These are phyloP conservation scores for Colletotrichum gigasporum DNA, from an alignment of 2,329 filamentous ascomycete genomes.

Conservation along the genomic window DNA sequence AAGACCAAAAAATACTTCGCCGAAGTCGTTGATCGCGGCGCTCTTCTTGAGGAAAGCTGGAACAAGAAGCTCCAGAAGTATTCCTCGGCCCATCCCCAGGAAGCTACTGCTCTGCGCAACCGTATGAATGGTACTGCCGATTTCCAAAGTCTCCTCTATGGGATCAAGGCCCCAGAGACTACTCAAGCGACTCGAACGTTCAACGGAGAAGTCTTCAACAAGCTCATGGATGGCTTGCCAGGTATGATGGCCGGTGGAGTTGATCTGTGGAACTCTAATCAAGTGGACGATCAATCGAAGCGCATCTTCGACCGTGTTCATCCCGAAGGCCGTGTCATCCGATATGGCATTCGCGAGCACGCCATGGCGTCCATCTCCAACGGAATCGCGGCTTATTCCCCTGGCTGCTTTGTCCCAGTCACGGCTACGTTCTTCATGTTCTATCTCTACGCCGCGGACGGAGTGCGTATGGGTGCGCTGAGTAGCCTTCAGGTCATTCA, in stretches of 20 bases:
- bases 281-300: too few species aligned
- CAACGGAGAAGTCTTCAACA: too few species aligned
- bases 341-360: constrained; percentile 60
- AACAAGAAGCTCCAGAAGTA: constrained; percentile 52
- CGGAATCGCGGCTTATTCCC: constrained; percentile 63
- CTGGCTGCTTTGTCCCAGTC: constrained; percentile 61
- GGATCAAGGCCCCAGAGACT: too few species aligned
- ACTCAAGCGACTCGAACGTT: too few species aligned
- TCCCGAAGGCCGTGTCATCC: constrained; percentile 54
- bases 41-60: constrained; percentile 57
- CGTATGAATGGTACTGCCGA: too few species aligned
- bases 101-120: too few species aligned
- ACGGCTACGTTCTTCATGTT: constrained; percentile 68
- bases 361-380: constrained; percentile 59
- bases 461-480: constrained; percentile 62
- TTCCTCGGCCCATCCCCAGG: constrained; percentile 53
- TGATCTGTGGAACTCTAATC: too few species aligned
- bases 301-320: too few species aligned
- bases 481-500: constrained; percentile 60
- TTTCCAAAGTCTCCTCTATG: too few species aligned
- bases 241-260: too few species aligned
- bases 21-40: constrained; percentile 52
- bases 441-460: constrained; percentile 54
- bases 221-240: too few species aligned
- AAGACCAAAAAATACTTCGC: constrained; percentile 60